Conservation (phyloP, 306 rosid genomes). For the Gleditsia sinensis region DNA sequence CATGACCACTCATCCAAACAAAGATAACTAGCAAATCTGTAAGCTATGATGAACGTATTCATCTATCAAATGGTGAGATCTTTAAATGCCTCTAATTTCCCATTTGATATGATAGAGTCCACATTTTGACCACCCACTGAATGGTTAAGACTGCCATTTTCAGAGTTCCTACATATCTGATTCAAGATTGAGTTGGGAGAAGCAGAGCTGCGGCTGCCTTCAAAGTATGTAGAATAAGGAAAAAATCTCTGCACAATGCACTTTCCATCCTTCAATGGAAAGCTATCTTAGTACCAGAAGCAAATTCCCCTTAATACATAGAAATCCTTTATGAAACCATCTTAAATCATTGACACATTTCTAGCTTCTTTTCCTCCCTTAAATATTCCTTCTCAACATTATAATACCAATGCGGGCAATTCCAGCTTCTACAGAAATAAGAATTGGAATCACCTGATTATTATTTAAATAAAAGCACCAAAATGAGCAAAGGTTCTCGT, state of each 20-base stretch:
- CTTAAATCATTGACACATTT: neutral
- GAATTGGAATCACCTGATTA: neutral
- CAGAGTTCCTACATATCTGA: slow-evolving; percentile 52
- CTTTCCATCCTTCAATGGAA: slow-evolving; percentile 80
- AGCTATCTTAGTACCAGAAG: slow-evolving; percentile 4
- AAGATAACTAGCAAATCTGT: slow-evolving; percentile 12
- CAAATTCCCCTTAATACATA: neutral
- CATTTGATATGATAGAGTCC: slow-evolving; percentile 59
- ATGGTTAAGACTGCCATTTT: slow-evolving; percentile 56
- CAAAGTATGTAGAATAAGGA: slow-evolving; percentile 78
- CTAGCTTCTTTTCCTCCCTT: neutral
- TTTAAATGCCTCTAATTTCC: slow-evolving; percentile 67
- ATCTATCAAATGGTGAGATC: slow-evolving; percentile 54
- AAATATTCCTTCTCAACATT: neutral
- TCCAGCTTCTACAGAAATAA: neutral
- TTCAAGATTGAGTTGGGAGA: slow-evolving; percentile 57
- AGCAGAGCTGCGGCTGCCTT: slow-evolving; percentile 75
- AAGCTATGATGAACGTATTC: slow-evolving; percentile 17
- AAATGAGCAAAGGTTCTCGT: neutral
- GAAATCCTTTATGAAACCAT: neutral
- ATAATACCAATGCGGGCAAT: neutral
- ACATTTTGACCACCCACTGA: slow-evolving; percentile 41
- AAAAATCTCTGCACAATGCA: slow-evolving; percentile 72
- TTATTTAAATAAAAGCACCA: neutral
- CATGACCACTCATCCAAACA: slow-evolving; percentile 36